These are phyloP conservation scores for Hydnomerulius pinastri DNA, from an alignment of 768 basidiomycete species.

Conservation along the genomic window DNA sequence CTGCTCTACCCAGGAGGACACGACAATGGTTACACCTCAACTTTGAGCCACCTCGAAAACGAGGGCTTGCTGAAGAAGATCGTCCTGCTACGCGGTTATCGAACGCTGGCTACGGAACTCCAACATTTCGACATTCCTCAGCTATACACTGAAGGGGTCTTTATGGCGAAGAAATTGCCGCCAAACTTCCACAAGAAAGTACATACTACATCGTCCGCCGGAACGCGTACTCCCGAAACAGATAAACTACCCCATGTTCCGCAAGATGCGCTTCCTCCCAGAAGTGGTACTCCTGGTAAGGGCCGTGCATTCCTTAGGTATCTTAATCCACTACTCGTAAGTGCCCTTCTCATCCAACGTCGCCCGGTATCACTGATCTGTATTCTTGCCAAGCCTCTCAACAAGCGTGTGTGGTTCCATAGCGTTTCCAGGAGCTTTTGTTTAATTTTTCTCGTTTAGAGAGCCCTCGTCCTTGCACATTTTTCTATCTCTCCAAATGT, in stretches of 20 bases:
- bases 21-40: constrained; percentile 44
- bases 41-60: constrained; percentile 38
- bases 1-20: constrained; percentile 31
- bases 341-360: background rate
- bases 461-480: constrained; percentile 40
- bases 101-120: constrained; percentile 37
- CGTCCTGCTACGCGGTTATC: constrained; percentile 41
- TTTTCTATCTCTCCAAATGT: constrained; percentile 35
- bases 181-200: constrained; percentile 2
- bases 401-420: constrained; percentile 28
- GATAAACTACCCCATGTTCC: background rate
- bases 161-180: constrained; percentile 34
- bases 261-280: background rate
- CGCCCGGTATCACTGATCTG: background rate
- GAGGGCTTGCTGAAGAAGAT: constrained; percentile 41
- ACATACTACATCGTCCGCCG: background rate
- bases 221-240: constrained; percentile 19
- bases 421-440: background rate
- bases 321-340: constrained; percentile 8
- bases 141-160: constrained; percentile 37
- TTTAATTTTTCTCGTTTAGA: no score
- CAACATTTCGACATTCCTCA: constrained; percentile 31
- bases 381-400: constrained; percentile 25
- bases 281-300: background rate
- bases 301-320: background rate